phyloP scores from a whole-genome alignment of 768 basidiomycete species.

The Russula sp. region DNA sequence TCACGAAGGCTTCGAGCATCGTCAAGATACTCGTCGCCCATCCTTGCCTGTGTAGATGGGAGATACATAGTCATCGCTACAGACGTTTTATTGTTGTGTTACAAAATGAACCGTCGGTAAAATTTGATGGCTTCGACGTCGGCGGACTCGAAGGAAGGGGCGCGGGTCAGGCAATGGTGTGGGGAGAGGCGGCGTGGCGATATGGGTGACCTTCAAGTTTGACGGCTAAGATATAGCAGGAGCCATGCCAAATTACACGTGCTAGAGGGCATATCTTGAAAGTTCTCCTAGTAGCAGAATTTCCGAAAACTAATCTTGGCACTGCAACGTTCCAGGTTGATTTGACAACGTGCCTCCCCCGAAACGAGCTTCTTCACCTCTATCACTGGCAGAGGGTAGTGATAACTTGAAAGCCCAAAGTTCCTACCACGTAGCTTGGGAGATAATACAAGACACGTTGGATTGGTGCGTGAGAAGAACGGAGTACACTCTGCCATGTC shows the following conservation, averaged over 20 bases:
- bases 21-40: conserved; percentile 10
- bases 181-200: not conserved
- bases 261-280: not conserved
- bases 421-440: not conserved
- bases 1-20: conserved; percentile 11
- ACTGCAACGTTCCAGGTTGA: not conserved
- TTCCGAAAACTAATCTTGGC: not conserved
- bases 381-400: not conserved
- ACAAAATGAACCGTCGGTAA: not conserved
- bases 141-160: not conserved
- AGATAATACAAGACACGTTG: not conserved
- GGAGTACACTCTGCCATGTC: not conserved
- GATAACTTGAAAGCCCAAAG: not conserved
- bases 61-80: not conserved
- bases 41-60: conserved; percentile 3
- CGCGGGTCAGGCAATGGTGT: not conserved
- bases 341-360: not conserved
- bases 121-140: not conserved
- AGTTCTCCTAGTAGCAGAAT: not conserved
- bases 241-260: not conserved
- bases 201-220: not conserved
- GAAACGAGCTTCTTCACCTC: not conserved
- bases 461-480: not conserved
- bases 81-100: not conserved
- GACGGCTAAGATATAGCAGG: not conserved